These are phyloP conservation scores for Rhodosporidiobolus odoratus DNA, from an alignment of 768 basidiomycete genomes.

Conservation along the genomic window DNA sequence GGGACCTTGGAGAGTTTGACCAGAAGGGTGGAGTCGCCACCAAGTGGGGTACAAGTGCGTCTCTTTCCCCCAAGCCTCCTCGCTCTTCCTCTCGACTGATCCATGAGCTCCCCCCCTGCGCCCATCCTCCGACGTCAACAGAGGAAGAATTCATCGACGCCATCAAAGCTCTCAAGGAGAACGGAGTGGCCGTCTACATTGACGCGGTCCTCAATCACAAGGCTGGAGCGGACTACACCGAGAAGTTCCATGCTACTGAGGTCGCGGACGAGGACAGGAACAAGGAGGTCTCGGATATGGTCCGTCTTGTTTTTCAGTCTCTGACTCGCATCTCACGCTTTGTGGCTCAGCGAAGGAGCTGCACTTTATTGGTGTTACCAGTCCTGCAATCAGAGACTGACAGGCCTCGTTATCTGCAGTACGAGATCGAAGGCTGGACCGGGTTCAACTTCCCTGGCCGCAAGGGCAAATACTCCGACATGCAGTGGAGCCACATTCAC, in stretches of 20 bases:
- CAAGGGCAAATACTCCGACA: slow-evolving; percentile 46
- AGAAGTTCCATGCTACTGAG: slow-evolving; percentile 49
- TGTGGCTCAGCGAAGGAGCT: too few species aligned
- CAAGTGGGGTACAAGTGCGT: slow-evolving; percentile 49
- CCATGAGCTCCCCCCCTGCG: not conserved
- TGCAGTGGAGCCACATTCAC: slow-evolving; percentile 44
- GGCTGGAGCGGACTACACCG: slow-evolving; percentile 49
- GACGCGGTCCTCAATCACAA: slow-evolving; percentile 51
- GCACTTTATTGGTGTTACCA: too few species aligned
- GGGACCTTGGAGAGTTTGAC: slow-evolving; percentile 49
- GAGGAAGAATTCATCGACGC: slow-evolving; percentile 45
- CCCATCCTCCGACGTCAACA: not conserved
- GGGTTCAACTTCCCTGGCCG: slow-evolving; percentile 50
- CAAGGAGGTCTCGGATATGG: slow-evolving; percentile 46
- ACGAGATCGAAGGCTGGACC: slow-evolving; percentile 50
- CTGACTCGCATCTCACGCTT: not conserved
- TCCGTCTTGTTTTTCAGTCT: not conserved
- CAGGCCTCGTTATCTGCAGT: too few species aligned
- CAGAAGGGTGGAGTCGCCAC: slow-evolving; percentile 45
- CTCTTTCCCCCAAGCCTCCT: not conserved
- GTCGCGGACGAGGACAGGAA: slow-evolving; percentile 48
- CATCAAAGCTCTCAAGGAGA: slow-evolving; percentile 42
- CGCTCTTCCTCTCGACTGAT: not conserved
- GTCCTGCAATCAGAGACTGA: too few species aligned
- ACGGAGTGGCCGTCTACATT: slow-evolving; percentile 46